A percentile compares a stretch with the other conserved stretches of the same genome.
Evolutionary conservation across 2,329 filamentous ascomycete genomes (phyloP).

Genomic region (Coniochaeta sp.): DNA sequence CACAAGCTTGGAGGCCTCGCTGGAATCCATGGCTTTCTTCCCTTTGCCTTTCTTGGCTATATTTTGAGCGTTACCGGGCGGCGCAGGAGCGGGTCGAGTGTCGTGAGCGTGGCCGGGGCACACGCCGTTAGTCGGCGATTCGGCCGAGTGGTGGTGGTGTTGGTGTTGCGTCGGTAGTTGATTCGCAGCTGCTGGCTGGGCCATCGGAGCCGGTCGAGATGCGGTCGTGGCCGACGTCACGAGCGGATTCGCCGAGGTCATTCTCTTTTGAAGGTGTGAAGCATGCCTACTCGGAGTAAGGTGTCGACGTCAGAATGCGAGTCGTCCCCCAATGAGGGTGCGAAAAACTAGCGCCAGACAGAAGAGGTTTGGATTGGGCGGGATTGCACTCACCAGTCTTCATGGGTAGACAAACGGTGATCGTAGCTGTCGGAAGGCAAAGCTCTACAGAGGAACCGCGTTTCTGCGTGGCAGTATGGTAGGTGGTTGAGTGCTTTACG

Average conservation of each 20-base stretch:
- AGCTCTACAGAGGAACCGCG: neutral
- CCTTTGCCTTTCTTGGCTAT: constrained; percentile 57
- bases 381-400: neutral
- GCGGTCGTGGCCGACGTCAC: constrained; percentile 23
- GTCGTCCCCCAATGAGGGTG: neutral
- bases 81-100: constrained; percentile 32
- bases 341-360: neutral
- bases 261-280: constrained; percentile 11
- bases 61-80: constrained; percentile 27
- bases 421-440: neutral
- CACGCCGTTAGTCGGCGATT: constrained; percentile 22
- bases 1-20: constrained; percentile 84
- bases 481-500: neutral
- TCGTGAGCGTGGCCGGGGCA: constrained; percentile 26
- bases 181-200: constrained; percentile 18
- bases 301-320: neutral
- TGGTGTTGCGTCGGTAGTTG: constrained; percentile 7
- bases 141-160: neutral
- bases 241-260: constrained; percentile 28
- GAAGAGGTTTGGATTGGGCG: neutral
- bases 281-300: neutral
- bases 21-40: constrained; percentile 71
- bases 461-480: neutral
- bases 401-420: neutral
- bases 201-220: constrained; percentile 21